Evolutionary conservation across 768 basidiomycete genomes (phyloP), one percentile per base, ranked within the genome.

Genomic region (Amanita molliuscula): DNA sequence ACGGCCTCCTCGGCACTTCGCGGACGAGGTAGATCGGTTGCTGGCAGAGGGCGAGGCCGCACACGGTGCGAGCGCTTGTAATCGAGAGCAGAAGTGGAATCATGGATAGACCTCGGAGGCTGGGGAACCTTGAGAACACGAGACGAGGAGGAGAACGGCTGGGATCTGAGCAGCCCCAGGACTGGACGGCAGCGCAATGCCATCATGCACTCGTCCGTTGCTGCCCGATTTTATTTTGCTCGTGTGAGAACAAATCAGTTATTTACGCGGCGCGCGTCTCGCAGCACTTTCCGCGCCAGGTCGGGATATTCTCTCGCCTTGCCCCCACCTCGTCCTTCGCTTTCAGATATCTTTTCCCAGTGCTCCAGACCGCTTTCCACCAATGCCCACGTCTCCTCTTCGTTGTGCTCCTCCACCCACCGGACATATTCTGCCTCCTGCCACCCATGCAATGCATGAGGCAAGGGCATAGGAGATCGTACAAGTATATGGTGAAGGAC

Each of bases 1-100:
- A 98, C 95, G 26, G 95, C 92, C 67, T 98, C 92, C 65, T 96
- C 93, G 16, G 94, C 94, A 8, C 77, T 84, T 43, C 91, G 79
- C 10, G 79, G 73, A 46, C 88, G 78, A 3, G 90, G 92, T n/a
- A 88, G 65, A 60, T 94, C 89, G 63, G 82, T 88, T 9, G 78
- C 75, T 0, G 93, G 93, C 13, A 96, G 75, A 15, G 90, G 88
- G 2, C 92, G 91, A 5, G 91, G 90, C 21, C 83, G 71, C 48
- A 71, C 70, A 52, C 75, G 74, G 53, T 90, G 88, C 6, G 75
- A 63, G 29, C 71, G 74, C 68, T 94, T 94, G 73, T 93, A 98
- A 65, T 94, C 93, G 57, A 95, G 72, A 9, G 95, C 95, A 16
- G 90, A 93, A 0, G 95, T 97, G 31, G 90, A 93, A 65, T 95